phyloP scores from a whole-genome alignment of 768 basidiomycete genomes.

The Phlebiopsis flavidoalba region DNA sequence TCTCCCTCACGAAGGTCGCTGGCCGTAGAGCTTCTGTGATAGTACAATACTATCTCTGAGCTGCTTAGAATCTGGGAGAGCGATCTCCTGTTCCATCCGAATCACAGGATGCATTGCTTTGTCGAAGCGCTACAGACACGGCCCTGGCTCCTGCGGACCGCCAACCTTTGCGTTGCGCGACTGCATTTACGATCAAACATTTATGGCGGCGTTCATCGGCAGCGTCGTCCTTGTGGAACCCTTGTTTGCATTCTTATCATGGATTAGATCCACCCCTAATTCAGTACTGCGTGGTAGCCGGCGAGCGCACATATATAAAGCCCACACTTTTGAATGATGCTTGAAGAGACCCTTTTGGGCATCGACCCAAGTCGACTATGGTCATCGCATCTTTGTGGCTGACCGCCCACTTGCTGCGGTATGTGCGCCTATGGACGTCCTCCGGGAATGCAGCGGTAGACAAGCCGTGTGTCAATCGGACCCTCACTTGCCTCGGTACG shows the following conservation, averaged over 20 bases:
- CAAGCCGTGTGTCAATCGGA: background rate
- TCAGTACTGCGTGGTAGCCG: background rate
- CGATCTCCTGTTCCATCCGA: too few species aligned
- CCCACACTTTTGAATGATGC: background rate
- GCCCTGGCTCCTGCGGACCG: too few species aligned
- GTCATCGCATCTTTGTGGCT: background rate
- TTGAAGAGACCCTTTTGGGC: background rate
- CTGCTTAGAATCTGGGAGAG: too few species aligned
- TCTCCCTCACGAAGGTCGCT: too few species aligned
- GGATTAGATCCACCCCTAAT: background rate
- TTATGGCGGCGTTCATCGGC: too few species aligned
- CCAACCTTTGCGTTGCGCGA: too few species aligned
- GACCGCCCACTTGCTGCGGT: background rate
- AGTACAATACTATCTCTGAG: too few species aligned
- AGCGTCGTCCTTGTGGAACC: too few species aligned
- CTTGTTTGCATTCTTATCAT: background rate
- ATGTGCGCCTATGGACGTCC: background rate
- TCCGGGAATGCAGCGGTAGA: background rate
- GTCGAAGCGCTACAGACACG: too few species aligned
- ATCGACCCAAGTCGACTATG: background rate
- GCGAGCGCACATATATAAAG: background rate
- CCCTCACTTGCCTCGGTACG: background rate
- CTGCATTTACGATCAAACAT: too few species aligned
- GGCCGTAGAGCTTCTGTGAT: too few species aligned
- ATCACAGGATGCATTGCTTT: too few species aligned